A percentile compares a stretch with the other conserved stretches of the same genome.
Evolutionary conservation across 2,329 filamentous ascomycete species (phyloP).

Genomic region (Colletotrichum tofieldiae): DNA sequence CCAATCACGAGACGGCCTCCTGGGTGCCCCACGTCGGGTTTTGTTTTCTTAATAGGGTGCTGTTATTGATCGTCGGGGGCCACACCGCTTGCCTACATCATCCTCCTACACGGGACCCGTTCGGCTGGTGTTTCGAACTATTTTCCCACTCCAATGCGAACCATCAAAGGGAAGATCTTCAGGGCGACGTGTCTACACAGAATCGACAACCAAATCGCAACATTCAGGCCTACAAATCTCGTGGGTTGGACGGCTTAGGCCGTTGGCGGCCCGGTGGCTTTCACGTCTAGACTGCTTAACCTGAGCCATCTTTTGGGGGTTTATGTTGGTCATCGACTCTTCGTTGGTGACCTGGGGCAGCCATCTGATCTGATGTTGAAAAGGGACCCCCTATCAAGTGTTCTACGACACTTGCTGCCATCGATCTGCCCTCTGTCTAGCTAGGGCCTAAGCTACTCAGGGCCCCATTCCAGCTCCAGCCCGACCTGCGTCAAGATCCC

Average conservation of each 20-base stretch:
- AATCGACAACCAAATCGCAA: not conserved
- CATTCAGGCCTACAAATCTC: not conserved
- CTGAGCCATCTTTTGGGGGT: constrained; percentile 11
- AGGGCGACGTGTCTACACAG: constrained; percentile 1
- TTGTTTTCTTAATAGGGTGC: constrained; percentile 32
- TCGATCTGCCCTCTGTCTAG: constrained; percentile 13
- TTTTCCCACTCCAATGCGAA: constrained; percentile 19
- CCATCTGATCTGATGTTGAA: not conserved
- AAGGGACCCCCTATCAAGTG: not conserved
- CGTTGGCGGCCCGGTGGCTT: constrained; percentile 9
- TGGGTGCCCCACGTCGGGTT: not conserved
- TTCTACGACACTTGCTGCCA: not conserved
- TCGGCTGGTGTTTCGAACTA: constrained; percentile 19
- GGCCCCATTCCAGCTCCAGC: constrained; percentile 13
- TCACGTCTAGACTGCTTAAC: not conserved
- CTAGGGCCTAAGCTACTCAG: constrained; percentile 3
- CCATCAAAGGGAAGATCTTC: constrained; percentile 22
- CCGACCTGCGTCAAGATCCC: constrained; percentile 19
- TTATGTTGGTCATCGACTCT: constrained; percentile 8
- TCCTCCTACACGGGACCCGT: constrained; percentile 5
- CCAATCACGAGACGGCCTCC: constrained; percentile 28
- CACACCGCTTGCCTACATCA: constrained; percentile 25
- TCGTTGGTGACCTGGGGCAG: not conserved
- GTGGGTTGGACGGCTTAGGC: too few species aligned
- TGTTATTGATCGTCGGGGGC: constrained; percentile 17